Evolutionary conservation across 768 basidiomycete species (phyloP).

Genomic region (Cubamyces sp.): DNA sequence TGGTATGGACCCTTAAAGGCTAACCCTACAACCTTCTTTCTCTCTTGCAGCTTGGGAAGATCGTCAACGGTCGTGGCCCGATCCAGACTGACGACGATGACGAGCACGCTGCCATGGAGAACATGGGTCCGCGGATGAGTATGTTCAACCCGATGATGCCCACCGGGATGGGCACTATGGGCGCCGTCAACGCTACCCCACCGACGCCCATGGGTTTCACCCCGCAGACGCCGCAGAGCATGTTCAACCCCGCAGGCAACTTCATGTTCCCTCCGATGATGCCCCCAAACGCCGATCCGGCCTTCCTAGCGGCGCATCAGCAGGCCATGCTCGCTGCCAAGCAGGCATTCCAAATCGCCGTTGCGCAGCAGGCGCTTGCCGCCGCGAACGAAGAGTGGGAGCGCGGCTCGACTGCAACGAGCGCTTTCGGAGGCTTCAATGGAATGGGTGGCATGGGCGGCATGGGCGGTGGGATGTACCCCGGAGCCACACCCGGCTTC

Average conservation of each 20-base stretch:
- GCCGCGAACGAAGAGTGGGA: slow-evolving; percentile 94
- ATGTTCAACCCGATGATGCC: slow-evolving; percentile 40
- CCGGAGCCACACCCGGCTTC: slow-evolving; percentile 40
- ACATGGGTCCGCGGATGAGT: slow-evolving; percentile 40
- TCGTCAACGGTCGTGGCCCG: slow-evolving; percentile 78
- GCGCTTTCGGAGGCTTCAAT: slow-evolving; percentile 35
- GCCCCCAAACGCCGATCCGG: slow-evolving; percentile 54
- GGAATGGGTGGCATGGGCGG: slow-evolving; percentile 24
- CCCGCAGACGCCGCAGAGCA: slow-evolving; percentile 25
- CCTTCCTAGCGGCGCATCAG: slow-evolving; percentile 76
- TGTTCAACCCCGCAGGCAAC: slow-evolving; percentile 40
- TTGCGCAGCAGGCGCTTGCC: slow-evolving; percentile 89
- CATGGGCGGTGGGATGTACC: slow-evolving; percentile 41
- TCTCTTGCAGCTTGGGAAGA: slow-evolving; percentile 75
- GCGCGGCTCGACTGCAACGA: slow-evolving; percentile 60
- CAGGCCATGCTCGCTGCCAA: slow-evolving; percentile 87
- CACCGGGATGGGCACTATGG: slow-evolving; percentile 20
- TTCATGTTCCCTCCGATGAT: slow-evolving; percentile 31
- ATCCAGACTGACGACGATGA: slow-evolving; percentile 44
- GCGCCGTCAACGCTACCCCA: slow-evolving; percentile 31
- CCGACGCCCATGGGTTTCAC: slow-evolving; percentile 24
- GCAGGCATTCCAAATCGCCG: slow-evolving; percentile 88
- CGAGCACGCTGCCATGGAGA: slow-evolving; percentile 35
- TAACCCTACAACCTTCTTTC: not conserved
- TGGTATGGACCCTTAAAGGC: not conserved